phyloP scores from a whole-genome alignment of 2,329 filamentous ascomycete species.

The Sporothrix globosa region DNA sequence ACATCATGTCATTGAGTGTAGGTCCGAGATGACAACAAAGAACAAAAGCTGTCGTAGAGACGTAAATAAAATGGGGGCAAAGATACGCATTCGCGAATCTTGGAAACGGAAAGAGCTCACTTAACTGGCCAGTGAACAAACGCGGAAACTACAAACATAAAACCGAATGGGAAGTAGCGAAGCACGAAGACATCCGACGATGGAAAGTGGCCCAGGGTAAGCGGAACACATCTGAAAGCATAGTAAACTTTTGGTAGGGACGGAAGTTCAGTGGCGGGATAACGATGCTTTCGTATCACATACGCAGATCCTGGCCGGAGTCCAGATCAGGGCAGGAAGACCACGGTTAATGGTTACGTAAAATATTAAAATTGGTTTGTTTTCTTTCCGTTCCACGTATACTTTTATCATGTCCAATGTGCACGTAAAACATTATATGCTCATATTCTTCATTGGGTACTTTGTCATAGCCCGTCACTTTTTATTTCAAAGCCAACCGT shows the following conservation, averaged over 20 bases:
- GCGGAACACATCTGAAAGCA: too few species aligned
- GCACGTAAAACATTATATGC: slow-evolving; percentile 24
- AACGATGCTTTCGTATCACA: too few species aligned
- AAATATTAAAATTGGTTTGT: neutral
- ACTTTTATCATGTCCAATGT: slow-evolving; percentile 22
- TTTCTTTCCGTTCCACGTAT: neutral
- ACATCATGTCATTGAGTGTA: neutral
- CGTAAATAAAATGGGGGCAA: neutral
- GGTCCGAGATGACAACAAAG: neutral
- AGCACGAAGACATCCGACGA: neutral
- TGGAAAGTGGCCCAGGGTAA: neutral
- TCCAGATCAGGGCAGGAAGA: too few species aligned
- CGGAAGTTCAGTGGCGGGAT: too few species aligned
- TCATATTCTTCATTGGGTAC: slow-evolving; percentile 4
- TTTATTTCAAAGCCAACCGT: neutral
- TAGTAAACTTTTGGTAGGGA: too few species aligned
- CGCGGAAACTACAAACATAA: neutral
- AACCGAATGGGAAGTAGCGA: neutral
- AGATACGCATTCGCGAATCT: neutral
- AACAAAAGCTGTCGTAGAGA: neutral
- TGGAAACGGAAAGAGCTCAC: neutral
- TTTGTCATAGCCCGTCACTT: neutral
- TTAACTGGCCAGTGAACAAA: neutral
- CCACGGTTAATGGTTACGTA: too few species aligned
- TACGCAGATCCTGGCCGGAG: too few species aligned